A percentile compares a stretch with the other conserved stretches of the same genome.
These are phyloP conservation scores for Ophiostoma novo-ulmi DNA, from an alignment of 2,329 filamentous ascomycete genomes.

Conservation along the genomic window DNA sequence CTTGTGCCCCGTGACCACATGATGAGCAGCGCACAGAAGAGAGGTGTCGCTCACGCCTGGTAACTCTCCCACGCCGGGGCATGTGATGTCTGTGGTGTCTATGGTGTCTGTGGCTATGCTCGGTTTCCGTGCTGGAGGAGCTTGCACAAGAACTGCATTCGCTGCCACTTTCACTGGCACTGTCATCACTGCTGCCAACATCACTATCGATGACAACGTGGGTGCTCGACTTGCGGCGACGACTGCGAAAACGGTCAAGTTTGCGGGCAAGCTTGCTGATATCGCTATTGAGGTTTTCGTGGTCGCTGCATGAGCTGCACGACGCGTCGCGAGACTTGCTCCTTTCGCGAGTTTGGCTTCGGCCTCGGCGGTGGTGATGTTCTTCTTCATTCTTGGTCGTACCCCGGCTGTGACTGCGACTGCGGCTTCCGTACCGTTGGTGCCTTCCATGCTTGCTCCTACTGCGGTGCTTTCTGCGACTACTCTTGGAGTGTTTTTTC, in stretches of 20 bases:
- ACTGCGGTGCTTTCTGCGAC: not conserved
- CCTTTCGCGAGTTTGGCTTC: not conserved
- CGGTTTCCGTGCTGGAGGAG: not conserved
- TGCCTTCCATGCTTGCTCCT: not conserved
- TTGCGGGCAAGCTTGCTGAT: constrained; percentile 17
- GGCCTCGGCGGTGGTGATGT: not conserved
- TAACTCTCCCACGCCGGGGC: not conserved
- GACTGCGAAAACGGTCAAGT: constrained; percentile 11
- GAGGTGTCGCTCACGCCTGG: constrained; percentile 15
- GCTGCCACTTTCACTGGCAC: not conserved
- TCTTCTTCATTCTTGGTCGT: not conserved
- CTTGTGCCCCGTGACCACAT: constrained; percentile 19
- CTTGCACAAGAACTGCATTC: not conserved
- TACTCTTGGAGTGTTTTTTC: not conserved
- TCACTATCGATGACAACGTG: constrained; percentile 4
- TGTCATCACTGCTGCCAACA: not conserved
- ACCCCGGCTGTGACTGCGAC: not conserved
- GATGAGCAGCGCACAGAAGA: constrained; percentile 21
- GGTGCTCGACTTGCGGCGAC: constrained; percentile 6
- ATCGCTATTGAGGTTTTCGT: constrained; percentile 8
- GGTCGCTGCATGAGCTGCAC: constrained; percentile 2
- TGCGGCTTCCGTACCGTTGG: not conserved
- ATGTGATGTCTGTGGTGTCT: not conserved
- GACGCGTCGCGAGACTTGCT: not conserved
- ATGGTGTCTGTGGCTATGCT: not conserved